Evolutionary conservation across 495 filamentous ascomycete genomes (phyloP), one percentile per base, ranked within the genome.

Genomic region (Evernia prunastri): DNA sequence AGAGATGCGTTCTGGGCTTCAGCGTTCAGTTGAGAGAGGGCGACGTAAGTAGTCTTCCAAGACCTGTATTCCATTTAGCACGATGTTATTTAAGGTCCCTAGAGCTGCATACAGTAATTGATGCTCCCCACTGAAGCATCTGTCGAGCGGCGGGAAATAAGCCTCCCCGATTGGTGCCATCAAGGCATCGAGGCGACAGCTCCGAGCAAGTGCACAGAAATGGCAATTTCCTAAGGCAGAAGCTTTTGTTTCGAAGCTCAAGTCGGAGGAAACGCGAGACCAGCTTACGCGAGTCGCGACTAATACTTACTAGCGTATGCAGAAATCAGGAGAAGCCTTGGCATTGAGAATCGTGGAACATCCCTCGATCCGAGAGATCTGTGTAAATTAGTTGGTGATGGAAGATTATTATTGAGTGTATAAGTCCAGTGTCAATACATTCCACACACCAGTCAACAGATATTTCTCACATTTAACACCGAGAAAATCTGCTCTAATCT

Each of bases 1-100:
- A 71, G 43, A 15, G 61, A 64, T 11, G 47, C 60, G 43, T 66
- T 56, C 9, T 82, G 78, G 58, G 75, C 72, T 64, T 80, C 74
- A 59, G 72, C 70, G 25, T 80, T 72, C 20, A 79, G 70, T 61
- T 87, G 80, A 71, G 80, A 82, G 45, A 91, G 78, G 17, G 85
- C 84, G 33, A 82, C 79, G 65, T 87, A 91, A 56, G 86, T 85
- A 59, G 83, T 78, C 72, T 81, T 86, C 91, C 91, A 96, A 58
- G 91, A 90, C 69, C 89, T 92, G 63, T 20, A 47, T 27, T 15
- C 17, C 25, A 1, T 60, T 73, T 35, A 74, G 69, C 58, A 70
- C 59, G 51, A 10, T 25, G 51, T 73, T 65, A 70, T 67, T 60
- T 61, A 15, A 11, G 45, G 58, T 49, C 25, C 17, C 27, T 58